These are phyloP conservation scores for Acacia pycnantha DNA, from an alignment of 331 rosid species.

Conservation along the genomic window DNA sequence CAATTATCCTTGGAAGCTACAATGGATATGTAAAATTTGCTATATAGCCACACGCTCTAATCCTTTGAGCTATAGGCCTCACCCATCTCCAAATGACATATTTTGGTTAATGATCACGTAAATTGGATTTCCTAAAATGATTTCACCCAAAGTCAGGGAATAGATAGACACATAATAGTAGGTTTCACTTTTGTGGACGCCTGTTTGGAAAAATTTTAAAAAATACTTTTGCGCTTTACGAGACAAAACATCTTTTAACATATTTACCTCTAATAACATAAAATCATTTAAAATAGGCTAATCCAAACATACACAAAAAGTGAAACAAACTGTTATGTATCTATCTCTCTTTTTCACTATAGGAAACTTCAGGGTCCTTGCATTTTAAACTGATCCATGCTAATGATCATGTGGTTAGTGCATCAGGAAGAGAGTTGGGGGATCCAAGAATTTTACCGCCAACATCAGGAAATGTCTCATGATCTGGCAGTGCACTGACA, in stretches of 20 bases:
- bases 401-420: slow-evolving; percentile 44
- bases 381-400: neutral
- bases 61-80: neutral
- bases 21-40: neutral
- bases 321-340: neutral
- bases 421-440: slow-evolving; percentile 51
- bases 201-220: too few relatives aligned
- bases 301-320: too few relatives aligned
- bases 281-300: too few relatives aligned
- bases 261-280: too few relatives aligned
- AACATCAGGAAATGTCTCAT: slow-evolving; percentile 52
- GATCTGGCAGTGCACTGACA: slow-evolving; percentile 31
- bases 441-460: slow-evolving; percentile 61
- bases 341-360: neutral
- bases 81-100: neutral
- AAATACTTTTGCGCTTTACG: too few relatives aligned
- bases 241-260: too few relatives aligned
- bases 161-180: neutral
- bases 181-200: neutral
- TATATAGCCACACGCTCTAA: neutral
- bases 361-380: neutral
- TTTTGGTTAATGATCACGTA: neutral
- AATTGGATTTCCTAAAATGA: neutral
- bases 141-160: neutral
- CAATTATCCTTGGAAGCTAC: neutral